Conservation (phyloP, 768 basidiomycete species). For the Leccinellum albellum region DNA sequence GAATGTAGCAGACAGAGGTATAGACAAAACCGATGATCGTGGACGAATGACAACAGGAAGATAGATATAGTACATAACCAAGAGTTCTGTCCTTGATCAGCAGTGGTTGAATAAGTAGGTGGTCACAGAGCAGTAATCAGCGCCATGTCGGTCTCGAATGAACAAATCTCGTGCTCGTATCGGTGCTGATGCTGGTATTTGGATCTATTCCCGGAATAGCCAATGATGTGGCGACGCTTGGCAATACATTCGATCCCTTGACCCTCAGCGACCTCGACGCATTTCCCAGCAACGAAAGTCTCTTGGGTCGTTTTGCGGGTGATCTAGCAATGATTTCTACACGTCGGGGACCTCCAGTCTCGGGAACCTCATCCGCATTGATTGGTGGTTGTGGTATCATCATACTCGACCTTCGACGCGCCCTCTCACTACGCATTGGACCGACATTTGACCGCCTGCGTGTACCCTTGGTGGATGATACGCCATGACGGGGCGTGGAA, state of each 20-base stretch:
- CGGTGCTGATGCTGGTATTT: slow-evolving; percentile 40
- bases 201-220: slow-evolving; percentile 37
- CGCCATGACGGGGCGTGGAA: slow-evolving; percentile 39
- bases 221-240: slow-evolving; percentile 25
- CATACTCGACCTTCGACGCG: slow-evolving; percentile 72
- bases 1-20: slow-evolving; percentile 14
- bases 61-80: slow-evolving; percentile 17
- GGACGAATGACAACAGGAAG: slow-evolving; percentile 6
- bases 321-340: slow-evolving; percentile 42
- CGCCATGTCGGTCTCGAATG: slow-evolving; percentile 55
- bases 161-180: slow-evolving; percentile 44
- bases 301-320: slow-evolving; percentile 58
- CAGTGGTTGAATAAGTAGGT: slow-evolving; percentile 6
- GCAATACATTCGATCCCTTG: slow-evolving; percentile 31
- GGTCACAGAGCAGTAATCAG: slow-evolving; percentile 30
- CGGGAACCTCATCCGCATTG: slow-evolving; percentile 34
- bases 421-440: slow-evolving; percentile 69
- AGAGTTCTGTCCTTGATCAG: slow-evolving; percentile 9
- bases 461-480: slow-evolving; percentile 35
- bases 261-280: slow-evolving; percentile 33
- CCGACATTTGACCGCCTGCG: slow-evolving; percentile 74
- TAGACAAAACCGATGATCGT: slow-evolving; percentile 16
- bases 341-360: slow-evolving; percentile 38
- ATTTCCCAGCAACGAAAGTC: slow-evolving; percentile 50
- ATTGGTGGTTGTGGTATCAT: slow-evolving; percentile 69